Conservation (phyloP, 192 early-diverging fungal genomes). For the Cladochytrium replicatum region DNA sequence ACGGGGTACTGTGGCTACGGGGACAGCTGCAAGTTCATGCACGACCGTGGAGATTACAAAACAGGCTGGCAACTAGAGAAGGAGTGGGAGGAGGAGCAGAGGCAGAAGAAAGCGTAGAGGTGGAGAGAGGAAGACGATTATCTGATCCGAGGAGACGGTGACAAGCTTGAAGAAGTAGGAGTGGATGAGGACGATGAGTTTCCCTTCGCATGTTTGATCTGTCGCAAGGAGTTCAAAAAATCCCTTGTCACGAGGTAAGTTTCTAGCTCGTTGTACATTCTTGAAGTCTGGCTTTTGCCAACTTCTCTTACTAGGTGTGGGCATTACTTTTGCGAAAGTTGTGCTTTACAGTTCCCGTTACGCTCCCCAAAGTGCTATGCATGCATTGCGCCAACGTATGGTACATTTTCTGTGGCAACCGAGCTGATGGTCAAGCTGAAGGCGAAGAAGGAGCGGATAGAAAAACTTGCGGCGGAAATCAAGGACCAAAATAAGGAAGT, state of each 20-base stretch:
- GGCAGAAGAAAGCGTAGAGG: too few species aligned
- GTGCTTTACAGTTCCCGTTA: constrained; percentile 72
- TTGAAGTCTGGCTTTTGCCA: too few species aligned
- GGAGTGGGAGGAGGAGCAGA: constrained; percentile 89
- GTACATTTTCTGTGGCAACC: constrained; percentile 75
- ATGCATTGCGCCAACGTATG: constrained; percentile 73
- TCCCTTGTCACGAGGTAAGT: constrained; percentile 80
- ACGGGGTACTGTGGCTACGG: constrained; percentile 81
- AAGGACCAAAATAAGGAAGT: constrained; percentile 23
- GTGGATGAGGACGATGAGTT: constrained; percentile 66
- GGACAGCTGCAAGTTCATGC: constrained; percentile 95
- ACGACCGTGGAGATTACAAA: constrained; percentile 96
- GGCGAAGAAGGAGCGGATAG: constrained; percentile 37
- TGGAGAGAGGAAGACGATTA: constrained; percentile 33
- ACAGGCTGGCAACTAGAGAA: constrained; percentile 91
- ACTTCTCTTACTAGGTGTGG: too few species aligned
- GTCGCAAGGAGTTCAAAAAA: constrained; percentile 73
- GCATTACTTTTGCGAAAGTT: constrained; percentile 95
- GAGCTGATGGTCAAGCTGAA: constrained; percentile 51
- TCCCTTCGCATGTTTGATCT: constrained; percentile 94
- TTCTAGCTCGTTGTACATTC: too few species aligned
- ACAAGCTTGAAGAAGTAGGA: constrained; percentile 28
- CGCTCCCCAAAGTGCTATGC: constrained; percentile 86
- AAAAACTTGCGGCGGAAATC: constrained; percentile 38
- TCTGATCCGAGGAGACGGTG: constrained; percentile 29